Evolutionary conservation across 305 asterid species (phyloP), one percentile per base, ranked within the genome.

Genomic region (Solanum hybrid): DNA sequence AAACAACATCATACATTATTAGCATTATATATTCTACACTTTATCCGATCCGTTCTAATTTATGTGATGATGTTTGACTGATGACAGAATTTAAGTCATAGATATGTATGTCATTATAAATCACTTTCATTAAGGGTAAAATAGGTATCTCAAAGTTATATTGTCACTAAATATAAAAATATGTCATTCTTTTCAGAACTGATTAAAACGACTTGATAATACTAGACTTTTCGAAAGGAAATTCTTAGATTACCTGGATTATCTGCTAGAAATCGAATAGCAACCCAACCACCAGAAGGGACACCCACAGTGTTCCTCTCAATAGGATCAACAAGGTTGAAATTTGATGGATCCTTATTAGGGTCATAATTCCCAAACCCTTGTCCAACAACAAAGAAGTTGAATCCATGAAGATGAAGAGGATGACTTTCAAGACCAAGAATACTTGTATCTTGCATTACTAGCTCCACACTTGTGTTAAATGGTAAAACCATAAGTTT

Each of bases 281-380:
- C 96, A 77, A 93, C 96, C 96, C 97, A 94, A 20, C 97, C 97
- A 22, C 96, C 97, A 13, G 94, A 77, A 3, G 97, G 96, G 51
- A 95, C 35, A 73, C 36, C 78, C 10, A 73, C 11, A 73, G 35
- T 73, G 5, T 73, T 73, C 78, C 78, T 73, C 36, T 73, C 78
- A 73, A 73, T 73, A 73, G 78, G 78, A 26, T 73, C 78, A 73
- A 73, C 78, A 28, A 73, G 78, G 78, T 73, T 73, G 78, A 73
- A 73, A 73, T 73, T 73, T 73, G 78, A 73, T 73, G 22, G 78
- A 73, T 73, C 78, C 10, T 28, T 73, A 13, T 73, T 73, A 73
- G 78, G 78, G 35, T 73, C 35, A 73, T 26, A 73, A 73, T 73
- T 73, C 1, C 78, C 78, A 73, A 73, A 73, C 5, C 78, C 78